Evolutionary conservation across 768 basidiomycete species (phyloP), one percentile per base, ranked within the genome.

Genomic region (Psilocybe sp.): DNA sequence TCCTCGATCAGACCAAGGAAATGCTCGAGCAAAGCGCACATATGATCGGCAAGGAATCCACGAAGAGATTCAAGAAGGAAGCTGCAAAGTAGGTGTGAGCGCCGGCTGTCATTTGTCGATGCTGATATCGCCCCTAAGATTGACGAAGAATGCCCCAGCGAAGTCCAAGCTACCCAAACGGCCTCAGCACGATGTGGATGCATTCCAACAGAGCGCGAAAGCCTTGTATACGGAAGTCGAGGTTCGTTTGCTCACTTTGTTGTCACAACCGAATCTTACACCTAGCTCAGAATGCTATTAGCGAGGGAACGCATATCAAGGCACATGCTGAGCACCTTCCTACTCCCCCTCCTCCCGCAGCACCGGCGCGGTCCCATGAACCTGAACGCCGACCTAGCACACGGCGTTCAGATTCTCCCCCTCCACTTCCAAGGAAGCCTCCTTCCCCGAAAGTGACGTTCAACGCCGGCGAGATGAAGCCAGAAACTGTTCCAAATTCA

Each of bases 391-490:
- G 40, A 2, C 44, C 52, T 13, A 46, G 47, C 16, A 16, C 48
- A 16, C 52, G 58, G 39, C 54, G 59, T 5, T 62, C 63, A 10
- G 58, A 59, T 40, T 61, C 63, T 4, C 63, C 63, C 14, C 55
- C 58, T 1, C 61, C 61, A 5, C 56, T 64, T 13, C 61, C 61
- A 14, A 53, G 59, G 42, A 62, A 58, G 48, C 57, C 61, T 11
- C 61, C 60, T 23, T 64, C 61, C 18, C 57, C 60, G 15, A 62
- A 59, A 48, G 63, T 64, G 10, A 61, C 60, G 15, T 64, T 64
- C 52, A 56, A 49, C 38, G 15, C 31, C 6, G 44, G 53, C n/a
- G 61, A 62, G 46, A 53, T 60, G 47, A 58, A 64, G 40, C 55
- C 46, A 8, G 55, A 62, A 10, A 46, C 59, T 6, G 50, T 36